phyloP scores from a whole-genome alignment of 495 filamentous ascomycete species.

The Tuber calosporum region DNA sequence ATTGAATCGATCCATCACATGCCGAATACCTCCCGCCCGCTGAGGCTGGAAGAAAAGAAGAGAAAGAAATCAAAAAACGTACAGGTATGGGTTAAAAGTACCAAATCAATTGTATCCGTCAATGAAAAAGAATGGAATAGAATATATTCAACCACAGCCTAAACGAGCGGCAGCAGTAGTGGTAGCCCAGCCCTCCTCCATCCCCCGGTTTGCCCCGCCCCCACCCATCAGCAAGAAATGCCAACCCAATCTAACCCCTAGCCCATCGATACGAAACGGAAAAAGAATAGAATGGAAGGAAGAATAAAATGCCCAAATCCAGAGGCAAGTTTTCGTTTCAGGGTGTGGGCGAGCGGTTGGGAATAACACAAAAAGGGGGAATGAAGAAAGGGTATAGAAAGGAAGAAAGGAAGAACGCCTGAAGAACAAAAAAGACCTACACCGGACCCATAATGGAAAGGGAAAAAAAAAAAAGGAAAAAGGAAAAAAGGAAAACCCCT shows the following conservation, averaged over 20 bases:
- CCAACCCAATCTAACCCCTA: background rate
- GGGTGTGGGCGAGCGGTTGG: background rate
- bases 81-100: conserved; percentile 1
- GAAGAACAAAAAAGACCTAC: background rate
- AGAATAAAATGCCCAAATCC: background rate
- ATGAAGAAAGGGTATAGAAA: background rate
- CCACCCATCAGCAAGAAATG: background rate
- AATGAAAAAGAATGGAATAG: background rate
- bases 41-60: conserved; percentile 6
- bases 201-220: background rate
- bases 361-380: background rate
- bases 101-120: background rate
- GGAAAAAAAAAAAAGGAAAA: conserved; percentile 11
- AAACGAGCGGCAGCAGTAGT: background rate
- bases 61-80: background rate
- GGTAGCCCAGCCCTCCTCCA: background rate
- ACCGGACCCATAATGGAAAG: conserved; percentile 4
- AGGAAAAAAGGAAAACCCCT: conserved; percentile 11
- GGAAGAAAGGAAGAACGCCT: background rate
- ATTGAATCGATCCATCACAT: background rate
- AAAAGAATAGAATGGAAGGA: background rate
- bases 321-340: background rate
- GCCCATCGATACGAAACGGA: background rate
- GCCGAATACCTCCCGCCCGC: background rate
- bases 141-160: conserved; percentile 3